Base-by-base conservation (phyloP, 108 stramenopile species). In the Nannochloropsis salina region DNA sequence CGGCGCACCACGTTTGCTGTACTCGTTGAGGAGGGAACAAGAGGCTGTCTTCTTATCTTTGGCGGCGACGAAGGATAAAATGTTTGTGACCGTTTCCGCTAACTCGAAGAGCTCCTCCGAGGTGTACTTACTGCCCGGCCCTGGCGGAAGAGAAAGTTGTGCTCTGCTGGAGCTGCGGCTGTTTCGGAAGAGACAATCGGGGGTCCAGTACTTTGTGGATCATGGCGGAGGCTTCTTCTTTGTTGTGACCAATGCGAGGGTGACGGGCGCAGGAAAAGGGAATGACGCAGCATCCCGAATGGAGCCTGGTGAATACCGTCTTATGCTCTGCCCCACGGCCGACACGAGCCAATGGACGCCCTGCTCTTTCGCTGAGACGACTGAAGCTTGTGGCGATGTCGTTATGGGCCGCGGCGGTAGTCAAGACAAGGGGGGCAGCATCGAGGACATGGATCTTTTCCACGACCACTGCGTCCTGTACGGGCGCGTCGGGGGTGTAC, bases 401-500 rank as follows among this genome's bases (percentile, higher is more conserved):
- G 84, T 41, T n/a, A 9, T 18, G 12, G 41, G 21, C 84, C 41
- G 41, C 12, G 47, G 45, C 44, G 12, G 18, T 44, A 41, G 9
- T 41, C 8, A 44, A 40, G 45, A 45, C 6, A 41, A 31, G 31
- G 42, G 44, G 18, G 47, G 86, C 40, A 83, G 42, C 12, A 44
- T 87, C 21, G 82, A 87, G 10, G 87, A 87, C 45, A 87, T 87
- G 83, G 87, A 87, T 80, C 87, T 87, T n/a, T 87, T 87, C 51
- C 43, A 80, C 40, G 80, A 47, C 83, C 45, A 81, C 41, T 87
- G 87, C 80, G 83, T 87, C n/a, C 80, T 87, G 44, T 87, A 87
- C 87, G 87, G 80, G n/a, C 61, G 61, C 61, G 20, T 74, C 20
- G 20, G n/a, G 15, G 61, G 61, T n/a, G n/a, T n/a, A 74, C 61